Percentiles rank a stretch among this genome's conserved stretches.
These are phyloP conservation scores for Isoetes engelmannii DNA, from an alignment of 83 land plant species.

Conservation along the genomic window DNA sequence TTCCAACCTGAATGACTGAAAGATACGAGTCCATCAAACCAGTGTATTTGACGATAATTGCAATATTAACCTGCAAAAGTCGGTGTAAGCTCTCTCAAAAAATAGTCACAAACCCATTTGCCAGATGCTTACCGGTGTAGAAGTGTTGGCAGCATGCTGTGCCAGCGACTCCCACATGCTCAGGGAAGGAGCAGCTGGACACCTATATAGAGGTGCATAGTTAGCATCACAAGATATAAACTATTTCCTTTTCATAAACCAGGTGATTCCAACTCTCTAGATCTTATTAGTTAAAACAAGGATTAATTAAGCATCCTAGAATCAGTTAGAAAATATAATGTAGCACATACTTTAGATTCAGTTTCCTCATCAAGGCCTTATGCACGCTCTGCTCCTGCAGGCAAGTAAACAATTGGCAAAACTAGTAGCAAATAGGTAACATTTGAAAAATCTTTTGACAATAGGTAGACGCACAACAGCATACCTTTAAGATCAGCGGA, in stretches of 20 bases:
- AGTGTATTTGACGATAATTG: neutral
- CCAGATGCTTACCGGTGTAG: neutral
- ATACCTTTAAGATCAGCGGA: neutral
- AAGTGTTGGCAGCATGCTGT: neutral
- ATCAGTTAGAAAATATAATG: neutral
- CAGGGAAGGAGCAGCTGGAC: neutral
- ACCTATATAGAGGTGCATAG: neutral
- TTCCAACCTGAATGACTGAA: neutral
- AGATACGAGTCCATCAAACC: neutral
- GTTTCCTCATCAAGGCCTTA: neutral
- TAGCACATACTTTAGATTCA: neutral
- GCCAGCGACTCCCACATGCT: neutral
- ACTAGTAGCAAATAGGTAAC: no score
- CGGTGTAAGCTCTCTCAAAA: neutral
- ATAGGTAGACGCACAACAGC: neutral
- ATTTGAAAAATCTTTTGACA: neutral
- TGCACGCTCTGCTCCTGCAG: neutral
- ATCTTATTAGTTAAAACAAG: no score
- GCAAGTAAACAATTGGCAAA: neutral
- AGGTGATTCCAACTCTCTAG: no score
- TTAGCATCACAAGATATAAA: neutral
- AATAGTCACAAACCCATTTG: neutral
- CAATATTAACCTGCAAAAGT: neutral
- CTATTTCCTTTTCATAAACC: no score
- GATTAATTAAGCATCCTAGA: no score